A percentile compares a stretch with the other conserved stretches of the same genome.
These are phyloP conservation scores for Spironucleus salmonicida DNA, from an alignment of 208 protist species.

Conservation along the genomic window DNA sequence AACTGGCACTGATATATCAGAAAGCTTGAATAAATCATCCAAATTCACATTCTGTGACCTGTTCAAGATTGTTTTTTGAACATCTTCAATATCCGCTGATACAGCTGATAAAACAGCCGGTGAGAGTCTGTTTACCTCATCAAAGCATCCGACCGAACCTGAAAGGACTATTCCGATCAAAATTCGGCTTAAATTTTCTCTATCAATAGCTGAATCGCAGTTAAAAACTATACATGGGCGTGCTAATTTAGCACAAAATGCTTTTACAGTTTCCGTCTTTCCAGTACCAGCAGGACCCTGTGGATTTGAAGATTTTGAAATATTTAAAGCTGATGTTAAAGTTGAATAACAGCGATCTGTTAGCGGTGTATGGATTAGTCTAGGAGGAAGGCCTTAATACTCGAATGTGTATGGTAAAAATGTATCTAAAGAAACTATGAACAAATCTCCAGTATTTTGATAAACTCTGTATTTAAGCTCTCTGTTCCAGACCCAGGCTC, in stretches of 20 bases:
- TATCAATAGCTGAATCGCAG: slow-evolving; percentile 80
- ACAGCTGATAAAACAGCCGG: slow-evolving; percentile 51
- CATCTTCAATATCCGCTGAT: slow-evolving; percentile 46
- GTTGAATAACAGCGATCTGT: slow-evolving; percentile 48
- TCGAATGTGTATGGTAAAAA: slow-evolving; percentile 58
- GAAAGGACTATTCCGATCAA: slow-evolving; percentile 47
- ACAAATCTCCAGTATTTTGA: slow-evolving; percentile 34
- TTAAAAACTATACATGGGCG: slow-evolving; percentile 81
- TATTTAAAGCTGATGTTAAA: slow-evolving; percentile 42
- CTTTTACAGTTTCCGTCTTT: slow-evolving; percentile 86
- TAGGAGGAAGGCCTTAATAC: slow-evolving; percentile 17
- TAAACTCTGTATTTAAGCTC: slow-evolving; percentile 48
- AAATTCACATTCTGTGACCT: too few relatives aligned
- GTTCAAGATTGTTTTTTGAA: slow-evolving; percentile 42
- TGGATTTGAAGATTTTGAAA: too few relatives aligned
- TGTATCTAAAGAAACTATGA: slow-evolving; percentile 53
- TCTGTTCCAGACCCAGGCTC: slow-evolving; percentile 56
- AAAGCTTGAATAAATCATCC: too few relatives aligned
- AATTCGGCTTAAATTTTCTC: slow-evolving; percentile 49
- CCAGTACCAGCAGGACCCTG: slow-evolving; percentile 80
- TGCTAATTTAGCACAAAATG: slow-evolving; percentile 67
- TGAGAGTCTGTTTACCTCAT: slow-evolving; percentile 56
- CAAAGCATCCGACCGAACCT: slow-evolving; percentile 53
- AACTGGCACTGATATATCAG: slow-evolving; percentile 5
- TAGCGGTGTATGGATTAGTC: slow-evolving; percentile 50